Base-by-base conservation (phyloP, 139 green algal genomes). In the Chlorella ohadii region DNA sequence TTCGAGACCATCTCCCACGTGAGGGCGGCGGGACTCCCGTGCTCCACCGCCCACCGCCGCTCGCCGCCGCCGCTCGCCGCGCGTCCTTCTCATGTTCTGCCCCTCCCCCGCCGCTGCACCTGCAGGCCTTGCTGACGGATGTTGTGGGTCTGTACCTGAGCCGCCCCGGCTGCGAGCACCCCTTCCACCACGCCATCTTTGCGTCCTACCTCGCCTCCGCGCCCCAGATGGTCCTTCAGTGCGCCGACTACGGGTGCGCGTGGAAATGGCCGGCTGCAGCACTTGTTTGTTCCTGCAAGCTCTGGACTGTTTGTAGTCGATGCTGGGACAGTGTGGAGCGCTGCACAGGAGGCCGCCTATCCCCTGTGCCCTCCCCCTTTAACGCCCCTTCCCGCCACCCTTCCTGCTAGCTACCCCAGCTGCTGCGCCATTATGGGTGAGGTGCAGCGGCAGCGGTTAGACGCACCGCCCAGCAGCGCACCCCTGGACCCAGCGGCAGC, bases 361-460 rank as follows among this genome's bases (percentile, higher is more conserved):
- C n/a, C n/a, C n/a, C n/a, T n/a, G n/a, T n/a, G n/a, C n/a, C n/a
- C n/a, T n/a, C n/a, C n/a, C n/a, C n/a, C n/a, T 31, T 66, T 31
- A 22, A 41, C 13, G 33, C 28, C 9, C n/a, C 11, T n/a, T 38
- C 27, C n/a, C n/a, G n/a, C n/a, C n/a, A n/a, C 63, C 63, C 33
- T 27, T 3, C 28, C 28, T n/a, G 17, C 4, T 31, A n/a, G 22
- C 2, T 9, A 9, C 20, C 47, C 33, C 67, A 73, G 68, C 68
- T 75, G 68, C 68, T 75, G 68, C 36, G 68, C 68, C 20, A 25
- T 75, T 1, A 25, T 75, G 28, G 70, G 39, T 16, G 70, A 77
- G 70, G 34, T 57, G 12, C 39, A 77, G 11, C 28, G 41, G 15
- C 41, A 59, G 41, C 70, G 19, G 41, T 13, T 39, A 38, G 13